Conservation (phyloP, 345 rosid species). For the Theobroma cacao region DNA sequence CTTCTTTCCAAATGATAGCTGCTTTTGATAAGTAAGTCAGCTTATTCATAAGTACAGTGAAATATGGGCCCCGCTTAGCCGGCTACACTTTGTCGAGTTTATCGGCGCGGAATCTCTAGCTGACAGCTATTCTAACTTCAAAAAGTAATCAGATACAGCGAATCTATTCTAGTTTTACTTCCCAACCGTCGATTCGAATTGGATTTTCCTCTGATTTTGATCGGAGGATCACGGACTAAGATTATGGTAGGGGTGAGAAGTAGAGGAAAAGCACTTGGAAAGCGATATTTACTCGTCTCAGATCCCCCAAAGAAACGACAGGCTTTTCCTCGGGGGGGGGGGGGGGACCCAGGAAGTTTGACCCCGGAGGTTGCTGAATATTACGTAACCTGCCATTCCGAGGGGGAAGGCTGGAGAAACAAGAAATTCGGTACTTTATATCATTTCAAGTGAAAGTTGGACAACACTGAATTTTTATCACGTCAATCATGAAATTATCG, state of each 20-base stretch:
- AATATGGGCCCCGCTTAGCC: conserved; percentile 49
- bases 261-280: neutral
- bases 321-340: conserved; percentile 26
- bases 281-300: conserved; percentile 29
- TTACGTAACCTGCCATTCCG: conserved; percentile 42
- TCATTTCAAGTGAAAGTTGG: neutral
- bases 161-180: neutral
- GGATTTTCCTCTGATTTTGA: neutral
- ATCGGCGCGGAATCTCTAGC: conserved; percentile 78
- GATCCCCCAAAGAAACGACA: conserved; percentile 44
- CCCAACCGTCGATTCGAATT: neutral
- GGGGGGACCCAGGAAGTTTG: neutral
- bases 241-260: neutral
- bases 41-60: conserved; percentile 29
- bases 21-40: fast-evolving
- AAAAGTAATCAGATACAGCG: conserved; percentile 14
- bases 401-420: neutral
- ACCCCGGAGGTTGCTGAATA: conserved; percentile 32
- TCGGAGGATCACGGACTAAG: neutral
- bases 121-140: conserved; percentile 44
- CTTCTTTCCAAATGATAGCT: neutral
- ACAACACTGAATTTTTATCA: neutral
- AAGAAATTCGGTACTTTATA: neutral
- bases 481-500: neutral
- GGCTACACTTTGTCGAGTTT: conserved; percentile 58